A percentile compares a stretch with the other conserved stretches of the same genome.
Conservation (phyloP, 1,139 yeast genomes). For the Candida sp. region DNA sequence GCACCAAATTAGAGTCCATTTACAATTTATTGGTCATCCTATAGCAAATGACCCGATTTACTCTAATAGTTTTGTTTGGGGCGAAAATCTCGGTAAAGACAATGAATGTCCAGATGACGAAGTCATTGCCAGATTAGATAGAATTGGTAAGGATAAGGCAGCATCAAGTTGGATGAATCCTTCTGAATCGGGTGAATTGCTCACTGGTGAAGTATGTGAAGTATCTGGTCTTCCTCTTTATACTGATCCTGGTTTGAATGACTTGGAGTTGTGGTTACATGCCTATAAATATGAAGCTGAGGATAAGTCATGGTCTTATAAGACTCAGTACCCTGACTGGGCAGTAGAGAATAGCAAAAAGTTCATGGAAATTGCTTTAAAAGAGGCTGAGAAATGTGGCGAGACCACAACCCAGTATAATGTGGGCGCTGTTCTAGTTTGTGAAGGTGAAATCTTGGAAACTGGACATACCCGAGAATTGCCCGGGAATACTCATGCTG, state of each 20-base stretch:
- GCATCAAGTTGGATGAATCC: conserved; percentile 71
- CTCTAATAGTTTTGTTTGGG: conserved; percentile 68
- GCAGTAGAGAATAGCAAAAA: conserved; percentile 58
- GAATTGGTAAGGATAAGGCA: conserved; percentile 64
- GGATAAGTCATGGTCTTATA: conserved; percentile 65
- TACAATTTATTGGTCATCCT: conserved; percentile 84
- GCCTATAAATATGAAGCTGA: conserved; percentile 73
- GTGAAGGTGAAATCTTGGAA: conserved; percentile 60
- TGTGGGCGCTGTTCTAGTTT: conserved; percentile 87
- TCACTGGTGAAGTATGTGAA: conserved; percentile 56
- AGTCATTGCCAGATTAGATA: conserved; percentile 48
- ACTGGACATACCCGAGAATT: conserved; percentile 90
- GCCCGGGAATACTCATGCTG: conserved; percentile 97
- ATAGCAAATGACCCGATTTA: conserved; percentile 95
- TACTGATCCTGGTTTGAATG: conserved; percentile 86
- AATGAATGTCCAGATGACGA: conserved; percentile 47
- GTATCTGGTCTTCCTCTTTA: conserved; percentile 72
- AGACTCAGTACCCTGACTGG: conserved; percentile 86
- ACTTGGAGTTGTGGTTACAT: conserved; percentile 85
- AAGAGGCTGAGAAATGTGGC: conserved; percentile 77
- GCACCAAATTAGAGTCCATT: conserved; percentile 91
- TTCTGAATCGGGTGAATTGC: conserved; percentile 55
- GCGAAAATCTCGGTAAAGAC: conserved; percentile 51
- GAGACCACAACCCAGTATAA: conserved; percentile 86
- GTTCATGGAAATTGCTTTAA: conserved; percentile 64